Percentiles rank a stretch among this genome's conserved stretches.
Conservation (phyloP, 108 stramenopile species). For the Stephanodiscus triporus region DNA sequence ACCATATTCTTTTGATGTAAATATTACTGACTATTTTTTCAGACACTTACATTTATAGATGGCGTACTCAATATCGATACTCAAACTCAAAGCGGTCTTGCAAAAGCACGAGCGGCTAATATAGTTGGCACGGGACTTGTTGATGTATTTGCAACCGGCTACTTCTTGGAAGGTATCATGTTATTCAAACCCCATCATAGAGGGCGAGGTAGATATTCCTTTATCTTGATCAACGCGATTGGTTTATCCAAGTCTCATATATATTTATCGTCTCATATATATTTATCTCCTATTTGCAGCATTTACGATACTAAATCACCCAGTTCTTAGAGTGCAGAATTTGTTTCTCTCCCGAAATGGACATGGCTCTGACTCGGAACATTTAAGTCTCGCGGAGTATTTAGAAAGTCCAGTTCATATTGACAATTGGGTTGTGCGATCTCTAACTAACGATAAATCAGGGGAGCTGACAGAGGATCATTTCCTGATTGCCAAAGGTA, state of each 20-base stretch:
- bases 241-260: too few relatives aligned
- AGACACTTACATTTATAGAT: slow-evolving; percentile 15
- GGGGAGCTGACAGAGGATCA: slow-evolving; percentile 43
- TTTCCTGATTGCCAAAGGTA: slow-evolving; percentile 38
- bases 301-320: slow-evolving; percentile 22
- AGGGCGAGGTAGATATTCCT: not conserved
- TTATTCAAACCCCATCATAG: slow-evolving; percentile 22
- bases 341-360: slow-evolving; percentile 1
- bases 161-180: slow-evolving; percentile 25
- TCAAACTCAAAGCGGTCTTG: slow-evolving; percentile 19
- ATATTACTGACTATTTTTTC: not conserved
- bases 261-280: too few relatives aligned
- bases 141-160: slow-evolving; percentile 26
- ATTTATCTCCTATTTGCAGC: not conserved
- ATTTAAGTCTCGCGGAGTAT: not conserved
- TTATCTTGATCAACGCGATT: too few relatives aligned
- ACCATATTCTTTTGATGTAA: not conserved
- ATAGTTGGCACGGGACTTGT: slow-evolving; percentile 25
- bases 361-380: not conserved
- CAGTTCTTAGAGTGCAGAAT: slow-evolving; percentile 9
- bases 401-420: slow-evolving; percentile 4
- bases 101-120: slow-evolving; percentile 8
- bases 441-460: slow-evolving; percentile 24
- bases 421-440: slow-evolving; percentile 55
- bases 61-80: slow-evolving; percentile 33